Base-by-base conservation (phyloP, 192 early-diverging fungal species). In the Chytriomyces confervae region DNA sequence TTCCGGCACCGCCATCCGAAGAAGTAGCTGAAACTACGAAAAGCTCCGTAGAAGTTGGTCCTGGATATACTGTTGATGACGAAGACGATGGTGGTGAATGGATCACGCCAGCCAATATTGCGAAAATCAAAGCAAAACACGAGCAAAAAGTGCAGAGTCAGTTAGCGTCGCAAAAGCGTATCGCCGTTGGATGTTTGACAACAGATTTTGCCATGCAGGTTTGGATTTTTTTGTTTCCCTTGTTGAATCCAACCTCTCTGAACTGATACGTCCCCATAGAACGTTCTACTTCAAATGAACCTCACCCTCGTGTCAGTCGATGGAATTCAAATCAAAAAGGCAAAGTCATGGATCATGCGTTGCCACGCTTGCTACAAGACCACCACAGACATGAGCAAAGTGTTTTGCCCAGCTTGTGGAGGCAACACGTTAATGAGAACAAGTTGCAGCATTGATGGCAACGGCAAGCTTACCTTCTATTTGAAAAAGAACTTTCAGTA, bases 331-430 rank as follows among this genome's bases (percentile, higher is more conserved):
- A 92, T 99, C 60, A 88, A 69, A 44, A 86, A 88, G 44, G 81
- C 97, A 76, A 94, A 94, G 81, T 96, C 89, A 61, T 96, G 91
- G 91, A 93, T 97, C 9, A 81, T 97, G 80, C 89, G 97, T 46
- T 99, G 97, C 84, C 95, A 97, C 79, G 95, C 93, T 5, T 99
- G 97, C 82, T 95, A 82, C 88, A 91, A 93, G 90, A 87, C 92
- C 46, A 97, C 95, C 0, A 86, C 84, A 10, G 89, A 95, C 62
- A 95, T 97, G 95, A 87, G 89, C 47, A 93, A 91, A 82, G 89
- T 94, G 82, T 99, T 99, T 81, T 99, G 97, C 83, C 92, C 96
- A 5, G 84, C 87, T 45, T 99, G 97, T 83, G 97, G 97, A 74
- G 91, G 93, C 79, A 80, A 93, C 50, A 93, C 96, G 0, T 86